phyloP scores from a whole-genome alignment of 2,329 filamentous ascomycete genomes.

The Sporothrix pallida region DNA sequence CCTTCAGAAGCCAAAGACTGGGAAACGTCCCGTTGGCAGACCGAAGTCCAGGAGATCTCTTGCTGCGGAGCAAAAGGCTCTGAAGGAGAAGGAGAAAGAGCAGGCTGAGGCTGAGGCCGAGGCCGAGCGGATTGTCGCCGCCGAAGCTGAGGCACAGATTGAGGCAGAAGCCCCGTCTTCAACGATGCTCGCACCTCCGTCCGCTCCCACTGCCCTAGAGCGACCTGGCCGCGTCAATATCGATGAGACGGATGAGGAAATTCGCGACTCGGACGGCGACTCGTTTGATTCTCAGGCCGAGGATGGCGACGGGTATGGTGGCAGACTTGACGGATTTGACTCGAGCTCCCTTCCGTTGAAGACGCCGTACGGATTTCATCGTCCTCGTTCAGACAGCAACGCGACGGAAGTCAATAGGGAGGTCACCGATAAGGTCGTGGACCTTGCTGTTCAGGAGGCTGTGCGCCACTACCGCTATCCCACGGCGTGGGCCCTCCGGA shows the following conservation, averaged over 20 bases:
- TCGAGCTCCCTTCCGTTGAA: not conserved
- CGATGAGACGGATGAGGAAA: not conserved
- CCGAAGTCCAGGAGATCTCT: slow-evolving; percentile 33
- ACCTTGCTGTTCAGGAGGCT: slow-evolving; percentile 64
- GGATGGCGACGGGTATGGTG: slow-evolving; percentile 19
- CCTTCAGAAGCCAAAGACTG: slow-evolving; percentile 1
- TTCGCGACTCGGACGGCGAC: slow-evolving; percentile 16
- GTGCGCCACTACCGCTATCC: slow-evolving; percentile 63
- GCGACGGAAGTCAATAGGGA: slow-evolving; percentile 48
- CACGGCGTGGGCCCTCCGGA: slow-evolving; percentile 66
- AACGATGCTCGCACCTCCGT: not conserved
- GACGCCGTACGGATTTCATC: slow-evolving; percentile 5
- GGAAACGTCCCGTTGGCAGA: slow-evolving; percentile 34
- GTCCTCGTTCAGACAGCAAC: slow-evolving; percentile 37
- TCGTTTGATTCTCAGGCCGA: slow-evolving; percentile 16
- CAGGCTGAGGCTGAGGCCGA: slow-evolving; percentile 34
- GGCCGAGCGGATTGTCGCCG: not conserved
- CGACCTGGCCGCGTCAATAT: not conserved
- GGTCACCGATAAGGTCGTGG: slow-evolving; percentile 59
- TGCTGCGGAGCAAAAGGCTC: slow-evolving; percentile 34
- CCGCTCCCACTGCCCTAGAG: not conserved
- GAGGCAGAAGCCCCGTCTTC: slow-evolving; percentile 37
- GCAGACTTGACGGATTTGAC: slow-evolving; percentile 1
- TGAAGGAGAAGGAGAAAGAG: slow-evolving; percentile 32
- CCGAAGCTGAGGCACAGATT: slow-evolving; percentile 33